Base-by-base conservation (phyloP, 1,139 yeast genomes). In the Suhomyces choctaworum region DNA sequence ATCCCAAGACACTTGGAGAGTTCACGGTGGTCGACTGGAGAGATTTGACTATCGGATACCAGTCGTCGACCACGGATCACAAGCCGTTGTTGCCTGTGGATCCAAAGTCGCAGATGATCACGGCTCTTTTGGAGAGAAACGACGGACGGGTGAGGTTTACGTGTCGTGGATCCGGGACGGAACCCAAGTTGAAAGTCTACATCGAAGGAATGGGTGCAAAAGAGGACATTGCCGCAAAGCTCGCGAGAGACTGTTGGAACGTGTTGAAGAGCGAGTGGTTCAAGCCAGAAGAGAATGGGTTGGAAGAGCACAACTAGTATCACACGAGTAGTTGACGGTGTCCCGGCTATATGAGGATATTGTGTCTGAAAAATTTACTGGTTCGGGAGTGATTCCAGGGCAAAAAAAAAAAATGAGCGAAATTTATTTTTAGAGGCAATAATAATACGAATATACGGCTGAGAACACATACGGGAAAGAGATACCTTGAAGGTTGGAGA, bases 121-220 rank as follows among this genome's bases (percentile, higher is more conserved):
- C 97, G 0, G 83, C 75, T 1, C 60, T 58, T 7, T 50, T 77
- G 29, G 38, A 42, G 23, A 50, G 62, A 25, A 51, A 60, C 4
- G 40, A 51, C n/a, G 56, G 49, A 19, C 45, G 47, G 14, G 78
- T 88, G 2, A 65, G 96, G 27, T 82, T 90, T 55, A 90, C 97
- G 0, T 80, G 87, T 32, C 72, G 98, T 33, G 97, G 97, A 0
- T 87, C 96, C 4, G 98, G 98, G 7, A 92, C 98, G 0, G 98
- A 92, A 56, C 97, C 97, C 3, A 92, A 92, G 54, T 66, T 92
- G 43, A 92, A 92, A 58, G 87, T 90, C 1, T 92, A 92, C 60
- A 82, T 92, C 27, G 97, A 92, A 56, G 95, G 95, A 0, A 62
- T 60, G 25, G 40, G 46, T 1, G 48, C 56, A 4, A 46, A 50